These are phyloP conservation scores for Inga laurina DNA, from an alignment of 306 rosid genomes.

Conservation along the genomic window DNA sequence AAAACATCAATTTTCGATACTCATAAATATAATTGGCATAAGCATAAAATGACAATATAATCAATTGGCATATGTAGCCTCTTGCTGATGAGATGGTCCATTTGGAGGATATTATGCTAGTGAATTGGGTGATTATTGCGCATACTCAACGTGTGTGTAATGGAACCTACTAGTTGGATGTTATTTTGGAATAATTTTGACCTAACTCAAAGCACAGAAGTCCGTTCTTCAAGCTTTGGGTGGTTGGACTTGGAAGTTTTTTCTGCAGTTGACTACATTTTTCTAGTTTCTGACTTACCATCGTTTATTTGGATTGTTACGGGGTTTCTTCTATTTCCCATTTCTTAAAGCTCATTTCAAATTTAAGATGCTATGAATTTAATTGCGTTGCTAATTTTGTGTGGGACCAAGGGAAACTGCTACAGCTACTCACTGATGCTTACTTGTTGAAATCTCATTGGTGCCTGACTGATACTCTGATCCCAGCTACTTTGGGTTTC, in stretches of 20 bases:
- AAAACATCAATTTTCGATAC: neutral
- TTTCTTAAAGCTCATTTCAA: neutral
- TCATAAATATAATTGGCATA: neutral
- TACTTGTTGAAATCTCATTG: neutral
- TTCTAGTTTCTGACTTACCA: neutral
- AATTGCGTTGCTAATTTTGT: neutral
- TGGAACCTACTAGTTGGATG: neutral
- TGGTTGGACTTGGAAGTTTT: neutral
- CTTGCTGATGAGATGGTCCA: too few species aligned
- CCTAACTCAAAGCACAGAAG: neutral
- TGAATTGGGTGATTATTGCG: neutral
- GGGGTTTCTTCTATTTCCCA: neutral
- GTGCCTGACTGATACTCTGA: neutral
- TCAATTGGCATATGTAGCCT: neutral
- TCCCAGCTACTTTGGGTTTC: neutral
- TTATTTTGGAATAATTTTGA: neutral
- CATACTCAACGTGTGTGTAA: neutral
- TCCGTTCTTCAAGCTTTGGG: neutral
- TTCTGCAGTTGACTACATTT: neutral
- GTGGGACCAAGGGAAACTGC: slow-evolving; percentile 19
- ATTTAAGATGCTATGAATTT: neutral
- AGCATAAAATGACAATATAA: neutral
- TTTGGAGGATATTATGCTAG: too few species aligned
- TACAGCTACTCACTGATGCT: neutral
- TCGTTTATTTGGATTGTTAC: neutral